A percentile compares a stretch with the other conserved stretches of the same genome.
These are phyloP conservation scores for Penicillium salamii DNA, from an alignment of 495 filamentous ascomycete species.

Conservation along the genomic window DNA sequence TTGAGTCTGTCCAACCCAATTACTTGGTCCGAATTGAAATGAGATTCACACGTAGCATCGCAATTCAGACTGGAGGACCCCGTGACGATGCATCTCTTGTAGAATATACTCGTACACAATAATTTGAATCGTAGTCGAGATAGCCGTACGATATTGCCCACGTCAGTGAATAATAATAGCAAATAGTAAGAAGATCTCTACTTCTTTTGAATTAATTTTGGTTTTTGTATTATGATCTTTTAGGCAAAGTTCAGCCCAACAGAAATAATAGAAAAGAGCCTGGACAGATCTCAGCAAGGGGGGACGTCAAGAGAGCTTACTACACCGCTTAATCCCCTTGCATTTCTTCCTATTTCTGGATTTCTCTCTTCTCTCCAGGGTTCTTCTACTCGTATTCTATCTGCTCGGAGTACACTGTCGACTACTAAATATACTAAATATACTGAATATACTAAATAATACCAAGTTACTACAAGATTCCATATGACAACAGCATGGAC, in stretches of 20 bases:
- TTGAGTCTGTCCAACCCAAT: constrained; percentile 2
- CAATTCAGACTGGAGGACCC: constrained; percentile 2
- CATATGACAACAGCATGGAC: constrained; percentile 4
- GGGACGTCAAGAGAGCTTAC: constrained; percentile 4
- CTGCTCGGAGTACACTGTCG: background rate
- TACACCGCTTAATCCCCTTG: constrained; percentile 4
- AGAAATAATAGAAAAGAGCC: background rate
- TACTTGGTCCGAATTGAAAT: constrained; percentile 5
- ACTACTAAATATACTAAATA: too few relatives aligned
- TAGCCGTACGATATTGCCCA: background rate
- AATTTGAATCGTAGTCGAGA: background rate
- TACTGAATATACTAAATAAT: too few relatives aligned
- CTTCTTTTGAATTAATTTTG: background rate
- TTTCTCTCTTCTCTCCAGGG: background rate
- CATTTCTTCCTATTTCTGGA: background rate
- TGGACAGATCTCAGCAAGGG: constrained; percentile 10
- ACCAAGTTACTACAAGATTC: too few relatives aligned
- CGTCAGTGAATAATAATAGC: background rate
- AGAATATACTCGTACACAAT: background rate
- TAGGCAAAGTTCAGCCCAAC: background rate
- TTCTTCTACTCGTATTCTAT: background rate
- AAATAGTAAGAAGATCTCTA: background rate
- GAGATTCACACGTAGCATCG: constrained; percentile 11
- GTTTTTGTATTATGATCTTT: background rate
- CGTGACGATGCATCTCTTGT: constrained; percentile 6